Percentiles rank a stretch among this genome's conserved stretches.
phyloP scores from a whole-genome alignment of 768 basidiomycete species.

The Agaricus subrufescens region DNA sequence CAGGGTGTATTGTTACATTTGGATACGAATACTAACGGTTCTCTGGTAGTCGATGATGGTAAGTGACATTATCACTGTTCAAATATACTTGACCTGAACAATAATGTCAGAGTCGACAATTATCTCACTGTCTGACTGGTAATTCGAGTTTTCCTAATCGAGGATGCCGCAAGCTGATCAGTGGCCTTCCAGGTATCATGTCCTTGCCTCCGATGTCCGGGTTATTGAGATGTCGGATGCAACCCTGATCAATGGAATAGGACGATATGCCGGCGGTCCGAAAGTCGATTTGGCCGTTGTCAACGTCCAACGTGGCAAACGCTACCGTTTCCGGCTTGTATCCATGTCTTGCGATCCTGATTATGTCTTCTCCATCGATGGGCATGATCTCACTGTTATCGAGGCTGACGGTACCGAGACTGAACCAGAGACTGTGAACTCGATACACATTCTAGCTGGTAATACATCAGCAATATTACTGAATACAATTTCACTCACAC shows the following conservation, averaged over 20 bases:
- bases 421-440: conserved; percentile 30
- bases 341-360: conserved; percentile 45
- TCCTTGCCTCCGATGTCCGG: conserved; percentile 17
- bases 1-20: background rate
- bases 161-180: background rate
- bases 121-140: conserved; percentile 51
- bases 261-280: conserved; percentile 42
- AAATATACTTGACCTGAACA: background rate
- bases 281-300: conserved; percentile 36
- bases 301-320: conserved; percentile 30
- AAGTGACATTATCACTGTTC: background rate
- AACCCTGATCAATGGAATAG: conserved; percentile 49
- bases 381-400: conserved; percentile 35
- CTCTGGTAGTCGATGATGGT: background rate
- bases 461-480: background rate
- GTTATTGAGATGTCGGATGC: conserved; percentile 25
- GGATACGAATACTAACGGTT: background rate
- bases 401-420: conserved; percentile 35
- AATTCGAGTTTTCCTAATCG: background rate
- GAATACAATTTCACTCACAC: background rate
- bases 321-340: conserved; percentile 54
- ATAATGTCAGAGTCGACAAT: conserved; percentile 26
- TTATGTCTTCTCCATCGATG: conserved; percentile 39
- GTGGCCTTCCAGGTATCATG: conserved; percentile 28
- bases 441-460: conserved; percentile 34